phyloP scores from a whole-genome alignment of 176 grass and related monocot species.

The Cenchrus fungigraminus region DNA sequence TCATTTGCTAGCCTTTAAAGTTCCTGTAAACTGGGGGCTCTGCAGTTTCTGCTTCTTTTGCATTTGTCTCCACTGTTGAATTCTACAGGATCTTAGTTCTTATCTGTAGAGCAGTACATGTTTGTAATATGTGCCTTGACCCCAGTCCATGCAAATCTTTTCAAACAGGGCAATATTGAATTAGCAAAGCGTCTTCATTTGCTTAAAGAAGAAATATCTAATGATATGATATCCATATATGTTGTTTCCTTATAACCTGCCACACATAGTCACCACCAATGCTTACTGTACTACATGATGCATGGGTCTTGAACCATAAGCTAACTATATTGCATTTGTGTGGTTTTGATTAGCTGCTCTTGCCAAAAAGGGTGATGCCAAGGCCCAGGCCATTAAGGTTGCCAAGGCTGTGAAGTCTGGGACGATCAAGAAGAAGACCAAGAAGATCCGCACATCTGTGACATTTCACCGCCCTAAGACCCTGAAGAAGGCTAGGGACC shows the following conservation, averaged over 20 bases:
- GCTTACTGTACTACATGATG: not conserved
- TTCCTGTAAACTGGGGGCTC: not conserved
- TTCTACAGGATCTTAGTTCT: not conserved
- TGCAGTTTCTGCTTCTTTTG: not conserved
- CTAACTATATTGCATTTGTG: conserved; percentile 11
- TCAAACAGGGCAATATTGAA: not conserved
- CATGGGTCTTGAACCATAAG: not conserved
- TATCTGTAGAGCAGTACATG: not conserved
- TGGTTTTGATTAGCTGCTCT: conserved; percentile 29
- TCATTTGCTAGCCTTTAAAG: not conserved
- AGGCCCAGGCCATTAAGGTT: conserved; percentile 70
- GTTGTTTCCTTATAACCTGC: not conserved
- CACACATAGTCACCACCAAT: no score
- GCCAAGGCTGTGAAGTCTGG: conserved; percentile 82
- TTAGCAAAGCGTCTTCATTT: not conserved
- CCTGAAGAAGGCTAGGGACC: conserved; percentile 59
- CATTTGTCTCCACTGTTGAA: not conserved
- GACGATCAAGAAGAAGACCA: conserved; percentile 50
- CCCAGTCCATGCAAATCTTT: no score
- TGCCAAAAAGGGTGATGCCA: conserved; percentile 62
- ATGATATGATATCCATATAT: not conserved
- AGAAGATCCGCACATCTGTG: conserved; percentile 69
- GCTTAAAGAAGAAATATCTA: not conserved
- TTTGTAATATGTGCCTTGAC: not conserved
- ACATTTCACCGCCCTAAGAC: conserved; percentile 80